Base-by-base conservation (phyloP, 441 rosid genomes). In the Gossypium schwendimanii region DNA sequence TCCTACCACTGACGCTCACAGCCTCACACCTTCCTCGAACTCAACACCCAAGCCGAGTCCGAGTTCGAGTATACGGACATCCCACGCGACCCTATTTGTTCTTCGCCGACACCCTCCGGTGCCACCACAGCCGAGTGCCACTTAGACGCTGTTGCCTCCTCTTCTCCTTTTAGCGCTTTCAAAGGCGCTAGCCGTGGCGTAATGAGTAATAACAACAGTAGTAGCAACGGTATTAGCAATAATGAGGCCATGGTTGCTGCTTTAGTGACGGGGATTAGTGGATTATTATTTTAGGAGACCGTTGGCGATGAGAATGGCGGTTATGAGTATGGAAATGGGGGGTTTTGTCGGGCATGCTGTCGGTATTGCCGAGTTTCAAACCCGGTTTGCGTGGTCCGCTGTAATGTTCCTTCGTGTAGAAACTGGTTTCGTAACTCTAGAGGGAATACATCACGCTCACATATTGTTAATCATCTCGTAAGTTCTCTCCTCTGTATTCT, bases 381-480 rank as follows among this genome's bases (percentile, higher is more conserved):
- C 74, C 97, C 99, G 3, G 94, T 98, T 1, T 95, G 97, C 66
- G 99, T 93, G 24, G 99, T 89, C 28, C 83, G 98, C 80, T 95
- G 99, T 67, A 95, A 95, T 78, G 97, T 93, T 71, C 93, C 99
- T n/a, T 95, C 99, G 0, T 95, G 99, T 76, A 83, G 99, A 69
- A 93, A 95, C 83, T 95, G 99, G 99, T 95, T 95, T 76, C 90
- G 98, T 74, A 95, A 95, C 84, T 95, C 99, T 3, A 86, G 98
- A 76, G 99, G 98, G 64, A 95, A 95, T 78, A 95, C 99, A 18
- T 93, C 97, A 0, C 98, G 97, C 61, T 95, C 97, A 28, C 99
- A 95, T 83, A 95, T 95, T 10, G 97, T 93, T 63, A 93, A 95
- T 82, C 99, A 93, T 75, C 82, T 93, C 89, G 99, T 89, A 55